Base-by-base conservation (phyloP, 2,329 filamentous ascomycete species). In the Didymella exigua region DNA sequence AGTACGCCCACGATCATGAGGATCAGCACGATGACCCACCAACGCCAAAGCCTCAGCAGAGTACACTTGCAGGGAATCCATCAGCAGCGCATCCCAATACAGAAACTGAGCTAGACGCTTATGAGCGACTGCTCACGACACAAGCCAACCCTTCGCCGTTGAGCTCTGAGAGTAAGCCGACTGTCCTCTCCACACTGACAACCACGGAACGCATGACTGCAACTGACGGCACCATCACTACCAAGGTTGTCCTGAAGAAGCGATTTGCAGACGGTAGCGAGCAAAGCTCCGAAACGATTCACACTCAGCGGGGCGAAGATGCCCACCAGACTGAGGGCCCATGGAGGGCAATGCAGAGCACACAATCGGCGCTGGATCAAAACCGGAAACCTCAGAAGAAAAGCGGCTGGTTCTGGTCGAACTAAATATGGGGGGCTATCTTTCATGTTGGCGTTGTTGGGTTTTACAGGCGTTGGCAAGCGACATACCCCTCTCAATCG, bases 181-280 rank as follows among this genome's bases (percentile, higher is more conserved):
- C 66, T 2, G 61, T 87, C 2, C 68, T 87, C 1, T 84, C 83
- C 0, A 85, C 83, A 1, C 72, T 84, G 36, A 86, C 82, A 1
- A 84, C 79, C 0, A 86, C 83, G 2, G 79, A 85, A 58, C 81
- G 82, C 3, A 80, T 77, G 4, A 80, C 79, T 2, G 73, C 81
- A 2, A 76, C 82, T 0, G 84, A 87, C 66, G 85, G 85, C 11
- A 82, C 81, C 0, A 73, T 86, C 2, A 81, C 82, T 8, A 86
- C 82, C 0, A 85, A 82, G 61, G 79, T 81, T 1, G 74, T 85
- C 9, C 72, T 84, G 14, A 87, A 83, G 58, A 83, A 82, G 63
- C 78, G 82, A 2, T 88, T 86, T 62, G 76, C 81, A 1, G 84
- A 87, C 72, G 85, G 85, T 0, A 77, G 79, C 3, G 85, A 87